Evolutionary conservation across 768 basidiomycete species (phyloP).

Genomic region (Russula dissimulans): DNA sequence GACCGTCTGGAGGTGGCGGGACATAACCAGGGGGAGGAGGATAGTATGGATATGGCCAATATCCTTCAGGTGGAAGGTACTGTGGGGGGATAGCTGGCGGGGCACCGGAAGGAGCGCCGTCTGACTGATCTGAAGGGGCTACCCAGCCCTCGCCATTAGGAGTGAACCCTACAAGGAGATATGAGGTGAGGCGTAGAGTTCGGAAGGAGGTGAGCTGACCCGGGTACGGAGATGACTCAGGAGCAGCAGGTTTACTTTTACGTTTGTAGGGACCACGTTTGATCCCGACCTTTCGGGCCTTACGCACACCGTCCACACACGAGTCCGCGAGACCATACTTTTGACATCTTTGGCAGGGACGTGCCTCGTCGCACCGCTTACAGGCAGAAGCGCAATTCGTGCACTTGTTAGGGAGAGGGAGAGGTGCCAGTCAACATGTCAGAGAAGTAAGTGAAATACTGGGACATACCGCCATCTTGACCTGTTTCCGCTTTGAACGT

Average conservation of each 20-base stretch:
- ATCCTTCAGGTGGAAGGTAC: constrained; percentile 32
- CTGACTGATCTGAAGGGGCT: constrained; percentile 17
- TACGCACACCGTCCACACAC: constrained; percentile 53
- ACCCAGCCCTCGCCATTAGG: constrained; percentile 29
- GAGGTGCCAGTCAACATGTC: constrained; percentile 1
- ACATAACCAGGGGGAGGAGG: constrained; percentile 35
- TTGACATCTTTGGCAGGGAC: constrained; percentile 55
- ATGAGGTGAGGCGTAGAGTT: background rate
- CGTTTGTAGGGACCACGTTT: constrained; percentile 52
- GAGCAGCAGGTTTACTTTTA: constrained; percentile 30
- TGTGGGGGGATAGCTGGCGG: constrained; percentile 25
- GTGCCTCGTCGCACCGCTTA: constrained; percentile 48
- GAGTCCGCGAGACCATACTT: constrained; percentile 51
- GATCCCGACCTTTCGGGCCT: constrained; percentile 54
- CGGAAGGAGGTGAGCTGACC: constrained; percentile 15
- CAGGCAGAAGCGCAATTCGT: constrained; percentile 50
- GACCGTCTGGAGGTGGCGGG: constrained; percentile 30
- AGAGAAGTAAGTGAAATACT: background rate
- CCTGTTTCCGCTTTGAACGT: constrained; percentile 42
- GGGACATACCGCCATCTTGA: constrained; percentile 47
- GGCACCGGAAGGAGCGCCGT: constrained; percentile 19
- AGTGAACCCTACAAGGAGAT: constrained; percentile 17
- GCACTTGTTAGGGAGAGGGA: constrained; percentile 29
- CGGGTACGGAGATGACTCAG: constrained; percentile 20
- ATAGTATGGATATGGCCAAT: constrained; percentile 37